Evolutionary conservation across 176 grass and related monocot species (phyloP).

Genomic region (Neostapfia colusana): DNA sequence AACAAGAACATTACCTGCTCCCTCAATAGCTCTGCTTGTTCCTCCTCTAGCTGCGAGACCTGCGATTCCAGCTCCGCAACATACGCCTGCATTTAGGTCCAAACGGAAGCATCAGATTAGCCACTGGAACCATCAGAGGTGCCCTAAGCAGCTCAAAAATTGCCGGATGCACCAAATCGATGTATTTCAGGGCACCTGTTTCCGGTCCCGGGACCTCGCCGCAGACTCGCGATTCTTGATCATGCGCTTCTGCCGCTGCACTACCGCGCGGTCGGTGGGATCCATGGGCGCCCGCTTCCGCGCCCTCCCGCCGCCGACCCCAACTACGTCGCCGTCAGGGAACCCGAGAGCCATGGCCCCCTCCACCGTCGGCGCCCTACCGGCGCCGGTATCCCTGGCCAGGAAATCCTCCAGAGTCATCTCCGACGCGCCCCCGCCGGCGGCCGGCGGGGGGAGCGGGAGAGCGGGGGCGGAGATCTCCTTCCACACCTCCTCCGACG

Average conservation of each 20-base stretch:
- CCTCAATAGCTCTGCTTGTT: constrained; percentile 62
- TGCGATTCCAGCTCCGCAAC: constrained; percentile 83
- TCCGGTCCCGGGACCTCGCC: constrained; percentile 92
- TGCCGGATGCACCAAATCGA: background rate
- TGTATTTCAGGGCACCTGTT: constrained; percentile 54
- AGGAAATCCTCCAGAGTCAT: constrained; percentile 99
- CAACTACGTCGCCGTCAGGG: constrained; percentile 20
- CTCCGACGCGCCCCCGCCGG: constrained; percentile 26
- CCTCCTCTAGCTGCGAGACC: constrained; percentile 81
- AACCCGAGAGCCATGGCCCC: constrained; percentile 38
- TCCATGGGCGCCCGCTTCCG: constrained; percentile 70
- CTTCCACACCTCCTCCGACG: constrained; percentile 83
- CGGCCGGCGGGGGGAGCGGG: background rate
- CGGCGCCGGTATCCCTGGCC: constrained; percentile 56
- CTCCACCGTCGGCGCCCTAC: constrained; percentile 33
- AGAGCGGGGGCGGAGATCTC: constrained; percentile 56
- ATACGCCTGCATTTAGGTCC: constrained; percentile 59
- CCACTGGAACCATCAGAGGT: background rate
- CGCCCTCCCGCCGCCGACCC: constrained; percentile 41
- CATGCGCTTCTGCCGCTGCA: constrained; percentile 97
- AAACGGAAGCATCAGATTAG: background rate
- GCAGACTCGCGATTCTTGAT: constrained; percentile 99
- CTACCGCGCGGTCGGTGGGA: constrained; percentile 60
- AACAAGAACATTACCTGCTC: constrained; percentile 51
- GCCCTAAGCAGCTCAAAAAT: background rate